Conservation (phyloP, 2,329 filamentous ascomycete species). For the Ceratocystis ficicola region DNA sequence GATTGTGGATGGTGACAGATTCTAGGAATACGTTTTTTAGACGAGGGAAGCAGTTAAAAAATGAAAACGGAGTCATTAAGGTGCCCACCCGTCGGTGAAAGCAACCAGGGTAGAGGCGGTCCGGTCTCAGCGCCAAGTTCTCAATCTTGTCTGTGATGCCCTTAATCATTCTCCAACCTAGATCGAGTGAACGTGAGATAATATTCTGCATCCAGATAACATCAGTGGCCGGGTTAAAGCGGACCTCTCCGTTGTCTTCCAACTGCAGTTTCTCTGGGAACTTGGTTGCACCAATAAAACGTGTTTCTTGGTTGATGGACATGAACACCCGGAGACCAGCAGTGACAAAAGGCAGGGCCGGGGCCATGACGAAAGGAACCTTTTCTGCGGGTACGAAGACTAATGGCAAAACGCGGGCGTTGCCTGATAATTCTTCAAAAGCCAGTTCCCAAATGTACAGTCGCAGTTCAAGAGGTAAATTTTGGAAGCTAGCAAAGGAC, state of each 20-base stretch:
- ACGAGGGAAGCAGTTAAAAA: conserved; percentile 13
- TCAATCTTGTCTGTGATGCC: conserved; percentile 11
- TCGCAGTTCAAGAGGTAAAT: conserved; percentile 12
- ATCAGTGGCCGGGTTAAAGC: conserved; percentile 13
- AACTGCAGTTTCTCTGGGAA: conserved; percentile 7
- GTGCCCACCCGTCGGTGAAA: not conserved
- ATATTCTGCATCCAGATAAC: conserved; percentile 14
- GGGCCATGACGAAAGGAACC: not conserved
- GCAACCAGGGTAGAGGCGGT: not conserved
- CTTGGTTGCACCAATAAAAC: conserved; percentile 8
- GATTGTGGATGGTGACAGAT: not conserved
- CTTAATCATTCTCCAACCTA: not conserved
- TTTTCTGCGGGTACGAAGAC: not conserved
- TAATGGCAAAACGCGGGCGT: conserved; percentile 9
- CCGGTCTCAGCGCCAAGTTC: conserved; percentile 12
- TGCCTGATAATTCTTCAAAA: conserved; percentile 10
- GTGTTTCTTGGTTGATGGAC: conserved; percentile 16
- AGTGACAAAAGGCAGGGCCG: not conserved
- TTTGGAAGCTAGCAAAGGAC: conserved; percentile 10
- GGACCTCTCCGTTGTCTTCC: not conserved
- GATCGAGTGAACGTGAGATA: no score
- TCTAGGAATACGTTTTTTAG: conserved; percentile 18
- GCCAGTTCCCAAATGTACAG: conserved; percentile 18
- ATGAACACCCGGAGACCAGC: conserved; percentile 13
- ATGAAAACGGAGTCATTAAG: not conserved